Evolutionary conservation across 2,329 filamentous ascomycete genomes (phyloP), one percentile per base, ranked within the genome.

Genomic region (Onygenales sp.): DNA sequence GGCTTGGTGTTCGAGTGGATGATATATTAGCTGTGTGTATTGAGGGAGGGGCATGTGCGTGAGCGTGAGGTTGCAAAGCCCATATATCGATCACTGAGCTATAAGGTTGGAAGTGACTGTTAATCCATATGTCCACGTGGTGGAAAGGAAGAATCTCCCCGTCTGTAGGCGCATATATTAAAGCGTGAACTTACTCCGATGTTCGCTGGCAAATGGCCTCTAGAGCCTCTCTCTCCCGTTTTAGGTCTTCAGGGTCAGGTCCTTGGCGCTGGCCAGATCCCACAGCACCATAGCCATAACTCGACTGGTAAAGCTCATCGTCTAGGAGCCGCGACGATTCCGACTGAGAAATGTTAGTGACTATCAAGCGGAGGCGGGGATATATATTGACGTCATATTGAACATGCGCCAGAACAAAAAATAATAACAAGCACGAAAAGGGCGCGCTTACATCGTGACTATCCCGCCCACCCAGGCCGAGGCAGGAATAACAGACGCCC

Each of bases 181-280:
- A 5, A 32, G 31, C 36, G 32, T 4, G 43, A 33, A 39, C 21
- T 32, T 39, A 75, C 72, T 75, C 72, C n/a, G 72, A 75, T 51
- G 72, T 69, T 47, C 69, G 65, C 58, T 75, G 72, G 59, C 72
- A 74, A 56, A 75, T 75, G 4, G 70, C 69, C 56, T 75, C 72
- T 42, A 75, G 59, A 7, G 71, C 72, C 59, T 75, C 72, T 43
- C 71, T 63, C 57, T 75, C 72, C 38, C 70, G 70, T 56, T 68
- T 71, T 55, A 71, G 56, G 53, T 68, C 67, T 57, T 73, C 70
- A 5, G 70, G 64, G 60, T 75, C 72, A 3, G 70, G 66, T 33
- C 72, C 67, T 52, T 66, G 66, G 31, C 60, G 58, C 13, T 67
- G 65, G 14, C 62, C 59, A 21, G 69, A 63, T 46, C 69, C 69